Evolutionary conservation across 2,329 filamentous ascomycete genomes (phyloP).

Genomic region (Penicillium sp.): DNA sequence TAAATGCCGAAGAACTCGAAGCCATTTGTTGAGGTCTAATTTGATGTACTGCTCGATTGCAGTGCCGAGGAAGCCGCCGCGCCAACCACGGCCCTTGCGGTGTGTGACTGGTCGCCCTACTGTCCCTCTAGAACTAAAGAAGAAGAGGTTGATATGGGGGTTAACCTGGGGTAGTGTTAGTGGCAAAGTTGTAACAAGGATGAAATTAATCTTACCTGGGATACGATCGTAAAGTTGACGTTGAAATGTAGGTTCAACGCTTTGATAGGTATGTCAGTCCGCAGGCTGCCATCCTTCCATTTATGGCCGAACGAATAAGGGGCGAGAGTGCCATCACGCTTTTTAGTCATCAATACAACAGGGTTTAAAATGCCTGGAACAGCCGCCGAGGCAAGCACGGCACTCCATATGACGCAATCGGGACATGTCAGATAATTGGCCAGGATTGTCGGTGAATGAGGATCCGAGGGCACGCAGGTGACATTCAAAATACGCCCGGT

Average conservation of each 20-base stretch:
- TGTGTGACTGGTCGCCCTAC: slow-evolving; percentile 94
- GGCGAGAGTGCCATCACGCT: slow-evolving; percentile 68
- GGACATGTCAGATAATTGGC: slow-evolving; percentile 94
- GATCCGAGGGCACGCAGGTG: slow-evolving; percentile 91
- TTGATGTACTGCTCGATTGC: slow-evolving; percentile 94
- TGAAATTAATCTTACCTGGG: slow-evolving; percentile 43
- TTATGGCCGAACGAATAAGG: slow-evolving; percentile 98
- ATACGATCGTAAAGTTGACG: slow-evolving; percentile 92
- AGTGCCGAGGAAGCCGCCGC: slow-evolving; percentile 88
- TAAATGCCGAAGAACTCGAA: slow-evolving; percentile 87
- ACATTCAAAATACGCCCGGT: slow-evolving; percentile 95
- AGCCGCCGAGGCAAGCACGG: slow-evolving; percentile 88
- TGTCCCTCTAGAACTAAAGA: slow-evolving; percentile 90
- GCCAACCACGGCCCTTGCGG: slow-evolving; percentile 88
- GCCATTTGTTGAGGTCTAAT: slow-evolving; percentile 94
- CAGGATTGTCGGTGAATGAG: slow-evolving; percentile 86
- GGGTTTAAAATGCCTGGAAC: slow-evolving; percentile 96
- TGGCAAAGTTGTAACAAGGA: slow-evolving; percentile 26
- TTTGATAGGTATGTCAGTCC: slow-evolving; percentile 93
- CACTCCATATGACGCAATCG: slow-evolving; percentile 98
- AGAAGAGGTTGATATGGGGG: slow-evolving; percentile 97
- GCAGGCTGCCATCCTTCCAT: slow-evolving; percentile 94
- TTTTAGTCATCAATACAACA: slow-evolving; percentile 89
- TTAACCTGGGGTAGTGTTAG: slow-evolving; percentile 67
- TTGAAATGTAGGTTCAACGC: slow-evolving; percentile 96